phyloP scores from a whole-genome alignment of 805 yeast species.

The Barnettozyma salicaria region DNA sequence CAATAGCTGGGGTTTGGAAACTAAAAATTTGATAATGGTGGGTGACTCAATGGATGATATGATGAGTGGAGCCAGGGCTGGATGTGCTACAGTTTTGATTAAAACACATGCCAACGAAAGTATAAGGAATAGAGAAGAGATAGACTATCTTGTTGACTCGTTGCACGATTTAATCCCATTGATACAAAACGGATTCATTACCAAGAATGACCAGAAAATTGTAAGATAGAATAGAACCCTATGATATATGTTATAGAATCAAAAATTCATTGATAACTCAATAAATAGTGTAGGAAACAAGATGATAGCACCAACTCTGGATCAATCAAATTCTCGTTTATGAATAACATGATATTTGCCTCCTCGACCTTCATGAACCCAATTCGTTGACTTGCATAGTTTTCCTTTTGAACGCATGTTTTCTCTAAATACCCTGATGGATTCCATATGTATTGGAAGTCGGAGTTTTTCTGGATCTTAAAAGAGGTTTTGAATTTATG shows the following conservation, averaged over 20 bases:
- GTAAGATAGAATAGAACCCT: no score
- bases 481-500: conserved; percentile 6
- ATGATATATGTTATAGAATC: no score
- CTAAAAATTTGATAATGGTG: conserved; percentile 53
- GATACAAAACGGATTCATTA: conserved; percentile 32
- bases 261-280: conserved; percentile 2
- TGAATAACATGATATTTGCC: conserved; percentile 4
- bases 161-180: conserved; percentile 33
- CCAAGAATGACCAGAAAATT: conserved; percentile 5
- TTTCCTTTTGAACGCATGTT: conserved; percentile 2
- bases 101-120: conserved; percentile 45
- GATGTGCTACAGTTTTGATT: conserved; percentile 50
- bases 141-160: conserved; percentile 21
- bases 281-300: conserved; percentile 13
- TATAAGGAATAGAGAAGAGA: conserved; percentile 32
- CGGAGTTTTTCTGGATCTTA: conserved; percentile 7
- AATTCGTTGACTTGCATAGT: conserved; percentile 14
- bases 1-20: conserved; percentile 38
- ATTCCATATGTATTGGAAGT: conserved; percentile 16
- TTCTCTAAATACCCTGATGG: conserved; percentile 21
- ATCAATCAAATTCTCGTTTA: conserved; percentile 16
- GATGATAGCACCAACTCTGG: conserved; percentile 12
- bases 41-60: conserved; percentile 73
- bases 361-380: conserved; percentile 8
- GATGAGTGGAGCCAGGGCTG: conserved; percentile 58